A percentile compares a stretch with the other conserved stretches of the same genome.
Evolutionary conservation across 768 basidiomycete genomes (phyloP).

Genomic region (Xanthoconium stramineum): DNA sequence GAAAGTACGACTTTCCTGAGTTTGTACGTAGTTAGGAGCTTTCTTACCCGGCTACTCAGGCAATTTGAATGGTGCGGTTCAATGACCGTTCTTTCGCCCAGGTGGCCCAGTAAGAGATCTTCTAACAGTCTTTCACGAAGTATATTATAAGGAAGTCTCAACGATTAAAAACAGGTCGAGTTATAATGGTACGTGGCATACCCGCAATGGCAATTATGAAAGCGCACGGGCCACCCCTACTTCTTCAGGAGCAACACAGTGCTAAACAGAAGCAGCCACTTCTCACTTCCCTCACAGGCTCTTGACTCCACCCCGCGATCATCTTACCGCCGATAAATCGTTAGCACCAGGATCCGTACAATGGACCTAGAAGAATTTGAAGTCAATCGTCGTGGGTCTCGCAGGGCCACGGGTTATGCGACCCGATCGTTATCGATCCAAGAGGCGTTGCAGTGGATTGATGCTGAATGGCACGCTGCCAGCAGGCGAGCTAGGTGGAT

Average conservation of each 20-base stretch:
- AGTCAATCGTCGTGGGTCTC: constrained; percentile 4
- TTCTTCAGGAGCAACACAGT: not conserved
- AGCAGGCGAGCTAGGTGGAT: constrained; percentile 50
- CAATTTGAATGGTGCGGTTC: not conserved
- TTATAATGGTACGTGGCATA: too few species aligned
- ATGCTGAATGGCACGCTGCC: constrained; percentile 39
- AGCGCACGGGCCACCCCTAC: constrained; percentile 14
- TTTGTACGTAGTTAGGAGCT: constrained; percentile 1
- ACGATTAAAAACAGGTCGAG: not conserved
- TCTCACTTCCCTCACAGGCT: not conserved
- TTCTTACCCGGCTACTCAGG: constrained; percentile 4
- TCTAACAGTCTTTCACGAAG: not conserved
- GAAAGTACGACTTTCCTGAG: not conserved
- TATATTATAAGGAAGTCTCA: not conserved
- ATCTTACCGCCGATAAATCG: not conserved
- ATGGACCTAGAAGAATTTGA: constrained; percentile 44
- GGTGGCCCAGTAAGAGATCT: constrained; percentile 9
- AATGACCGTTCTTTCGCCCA: constrained; percentile 1
- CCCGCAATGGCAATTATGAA: not conserved
- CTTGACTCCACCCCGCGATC: not conserved
- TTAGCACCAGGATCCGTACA: not conserved
- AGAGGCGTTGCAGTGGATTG: constrained; percentile 30
- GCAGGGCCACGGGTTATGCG: not conserved
- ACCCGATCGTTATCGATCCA: constrained; percentile 8
- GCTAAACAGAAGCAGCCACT: not conserved